A percentile compares a stretch with the other conserved stretches of the same genome.
These are phyloP conservation scores for Torulaspora quercuum DNA, from an alignment of 805 yeast genomes.

Conservation along the genomic window DNA sequence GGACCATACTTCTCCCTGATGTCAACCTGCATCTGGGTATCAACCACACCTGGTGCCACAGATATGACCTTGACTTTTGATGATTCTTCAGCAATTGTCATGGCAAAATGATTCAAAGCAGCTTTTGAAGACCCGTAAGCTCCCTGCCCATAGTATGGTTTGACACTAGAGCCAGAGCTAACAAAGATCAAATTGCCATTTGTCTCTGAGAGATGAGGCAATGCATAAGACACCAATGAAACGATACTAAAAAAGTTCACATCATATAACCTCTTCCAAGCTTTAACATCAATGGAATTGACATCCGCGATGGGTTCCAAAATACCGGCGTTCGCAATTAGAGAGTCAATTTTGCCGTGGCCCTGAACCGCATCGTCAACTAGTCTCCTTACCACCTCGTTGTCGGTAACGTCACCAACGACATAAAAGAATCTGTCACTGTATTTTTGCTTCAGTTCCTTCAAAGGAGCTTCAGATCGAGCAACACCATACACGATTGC, in stretches of 20 bases:
- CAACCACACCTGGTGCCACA: constrained; percentile 94
- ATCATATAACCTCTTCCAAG: constrained; percentile 66
- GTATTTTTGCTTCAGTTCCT: constrained; percentile 42
- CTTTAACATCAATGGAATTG: constrained; percentile 38
- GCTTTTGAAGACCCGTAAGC: constrained; percentile 93
- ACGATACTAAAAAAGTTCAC: constrained; percentile 77
- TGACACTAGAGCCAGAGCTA: constrained; percentile 82
- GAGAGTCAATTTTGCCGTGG: constrained; percentile 58
- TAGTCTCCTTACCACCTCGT: constrained; percentile 31
- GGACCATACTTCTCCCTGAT: constrained; percentile 64
- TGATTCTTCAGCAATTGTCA: constrained; percentile 67
- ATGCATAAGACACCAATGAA: constrained; percentile 48
- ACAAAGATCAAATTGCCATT: constrained; percentile 70
- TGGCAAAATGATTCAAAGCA: constrained; percentile 74
- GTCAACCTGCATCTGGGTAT: constrained; percentile 80
- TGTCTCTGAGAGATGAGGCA: constrained; percentile 54
- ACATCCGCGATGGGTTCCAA: constrained; percentile 73
- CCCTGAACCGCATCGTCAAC: constrained; percentile 45
- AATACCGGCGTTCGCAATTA: constrained; percentile 79
- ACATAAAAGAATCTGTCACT: constrained; percentile 52
- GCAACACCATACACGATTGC: constrained; percentile 65
- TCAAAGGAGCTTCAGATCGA: constrained; percentile 52
- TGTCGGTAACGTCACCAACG: constrained; percentile 60
- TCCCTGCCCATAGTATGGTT: constrained; percentile 58
- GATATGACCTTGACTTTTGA: constrained; percentile 51